phyloP scores from a whole-genome alignment of 768 basidiomycete species.

The Coprinopsis sp. region DNA sequence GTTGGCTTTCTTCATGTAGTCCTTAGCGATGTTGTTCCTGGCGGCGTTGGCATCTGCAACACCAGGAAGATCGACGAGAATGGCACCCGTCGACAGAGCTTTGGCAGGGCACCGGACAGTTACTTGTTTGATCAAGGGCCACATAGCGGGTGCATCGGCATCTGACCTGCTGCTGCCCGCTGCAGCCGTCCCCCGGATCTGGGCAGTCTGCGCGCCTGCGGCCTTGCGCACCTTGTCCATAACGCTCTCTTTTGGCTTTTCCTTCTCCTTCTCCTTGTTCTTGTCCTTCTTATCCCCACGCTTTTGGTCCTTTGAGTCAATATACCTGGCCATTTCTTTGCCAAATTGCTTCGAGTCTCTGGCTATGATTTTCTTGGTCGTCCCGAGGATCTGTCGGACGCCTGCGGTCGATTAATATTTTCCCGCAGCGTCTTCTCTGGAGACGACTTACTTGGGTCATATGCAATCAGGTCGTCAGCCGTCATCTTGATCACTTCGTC shows the following conservation, averaged over 20 bases:
- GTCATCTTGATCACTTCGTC: constrained; percentile 47
- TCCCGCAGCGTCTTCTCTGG: too few relatives aligned
- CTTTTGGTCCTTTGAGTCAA: constrained; percentile 61
- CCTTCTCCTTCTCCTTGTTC: constrained; percentile 32
- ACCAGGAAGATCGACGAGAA: constrained; percentile 64
- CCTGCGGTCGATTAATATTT: too few relatives aligned
- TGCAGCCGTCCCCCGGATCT: background rate
- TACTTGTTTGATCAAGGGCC: constrained; percentile 62
- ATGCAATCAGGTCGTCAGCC: constrained; percentile 45
- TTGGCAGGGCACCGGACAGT: constrained; percentile 49
- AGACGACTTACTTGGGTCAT: constrained; percentile 41
- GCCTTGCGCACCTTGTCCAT: constrained; percentile 30
- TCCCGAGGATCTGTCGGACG: constrained; percentile 44
- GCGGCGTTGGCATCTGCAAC: constrained; percentile 65
- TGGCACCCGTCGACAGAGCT: constrained; percentile 54
- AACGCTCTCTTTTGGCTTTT: constrained; percentile 31
- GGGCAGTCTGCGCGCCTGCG: constrained; percentile 15
- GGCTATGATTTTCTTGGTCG: constrained; percentile 47
- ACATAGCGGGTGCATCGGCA: constrained; percentile 40
- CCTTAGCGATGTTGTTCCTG: constrained; percentile 56
- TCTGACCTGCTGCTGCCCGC: constrained; percentile 10
- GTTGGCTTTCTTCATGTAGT: constrained; percentile 62
- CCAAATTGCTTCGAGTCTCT: constrained; percentile 49
- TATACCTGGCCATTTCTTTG: constrained; percentile 55
- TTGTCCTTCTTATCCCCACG: constrained; percentile 42